Percentiles rank a stretch among this genome's conserved stretches.
Conservation (phyloP, 768 basidiomycete genomes). For the Daedaleopsis sinensis region DNA sequence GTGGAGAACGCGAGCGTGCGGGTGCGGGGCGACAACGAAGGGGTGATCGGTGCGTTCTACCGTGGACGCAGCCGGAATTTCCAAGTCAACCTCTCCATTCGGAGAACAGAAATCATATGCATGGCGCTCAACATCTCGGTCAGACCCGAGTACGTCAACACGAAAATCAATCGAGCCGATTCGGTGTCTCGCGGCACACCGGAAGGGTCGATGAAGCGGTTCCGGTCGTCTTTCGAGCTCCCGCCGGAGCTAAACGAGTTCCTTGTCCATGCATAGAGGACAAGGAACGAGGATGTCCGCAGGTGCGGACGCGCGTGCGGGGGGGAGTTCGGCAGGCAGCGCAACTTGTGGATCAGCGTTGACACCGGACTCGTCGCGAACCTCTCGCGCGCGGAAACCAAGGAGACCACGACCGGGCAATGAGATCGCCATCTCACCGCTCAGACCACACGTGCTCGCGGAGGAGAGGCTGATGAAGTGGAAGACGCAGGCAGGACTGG, state of each 20-base stretch:
- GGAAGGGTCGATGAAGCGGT: not conserved
- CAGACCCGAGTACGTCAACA: not conserved
- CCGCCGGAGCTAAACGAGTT: not conserved
- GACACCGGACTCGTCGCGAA: not conserved
- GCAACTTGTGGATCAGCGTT: no score
- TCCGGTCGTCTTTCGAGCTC: not conserved
- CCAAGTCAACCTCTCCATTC: constrained; percentile 2
- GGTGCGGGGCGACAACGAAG: not conserved
- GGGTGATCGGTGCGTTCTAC: not conserved
- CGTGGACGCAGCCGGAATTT: not conserved
- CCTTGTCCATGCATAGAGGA: not conserved
- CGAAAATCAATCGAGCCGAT: not conserved
- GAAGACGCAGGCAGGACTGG: not conserved
- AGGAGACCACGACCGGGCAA: not conserved
- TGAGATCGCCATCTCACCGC: not conserved
- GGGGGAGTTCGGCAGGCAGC: not conserved
- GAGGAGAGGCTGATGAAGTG: constrained; percentile 7
- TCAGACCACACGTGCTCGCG: constrained; percentile 1
- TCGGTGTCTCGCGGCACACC: constrained; percentile 2
- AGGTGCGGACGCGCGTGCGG: not conserved
- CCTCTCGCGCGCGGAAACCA: not conserved
- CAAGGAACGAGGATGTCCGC: not conserved
- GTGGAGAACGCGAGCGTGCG: not conserved
- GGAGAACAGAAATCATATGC: not conserved
- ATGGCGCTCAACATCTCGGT: not conserved